Evolutionary conservation across 352 stramenopile species (phyloP).

Genomic region (Poterioochromonas sp.): DNA sequence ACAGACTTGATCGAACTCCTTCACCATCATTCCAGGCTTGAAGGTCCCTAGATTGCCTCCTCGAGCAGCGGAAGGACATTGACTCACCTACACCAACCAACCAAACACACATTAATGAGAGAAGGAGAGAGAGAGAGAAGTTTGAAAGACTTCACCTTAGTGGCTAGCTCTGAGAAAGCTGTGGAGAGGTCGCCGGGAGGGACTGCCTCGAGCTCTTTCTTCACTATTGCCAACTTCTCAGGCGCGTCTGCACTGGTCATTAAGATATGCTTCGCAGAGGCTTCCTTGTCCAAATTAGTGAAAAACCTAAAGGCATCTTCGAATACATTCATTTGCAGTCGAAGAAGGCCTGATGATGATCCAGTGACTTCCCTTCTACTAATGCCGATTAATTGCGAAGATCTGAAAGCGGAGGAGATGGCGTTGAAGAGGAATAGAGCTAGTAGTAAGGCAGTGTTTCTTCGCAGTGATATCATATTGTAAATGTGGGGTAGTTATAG

Average conservation of each 20-base stretch:
- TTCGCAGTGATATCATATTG: too few relatives aligned
- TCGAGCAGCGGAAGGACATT: slow-evolving; percentile 2
- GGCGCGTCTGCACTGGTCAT: background rate
- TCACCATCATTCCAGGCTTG: slow-evolving; percentile 32
- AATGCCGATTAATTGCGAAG: too few relatives aligned
- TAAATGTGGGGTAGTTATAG: too few relatives aligned
- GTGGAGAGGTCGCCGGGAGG: background rate
- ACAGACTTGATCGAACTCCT: slow-evolving; percentile 20
- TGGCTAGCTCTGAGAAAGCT: background rate
- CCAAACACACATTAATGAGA: background rate
- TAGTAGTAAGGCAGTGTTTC: too few relatives aligned
- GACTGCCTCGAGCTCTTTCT: background rate
- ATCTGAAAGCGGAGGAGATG: too few relatives aligned
- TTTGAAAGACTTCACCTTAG: background rate
- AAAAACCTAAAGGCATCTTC: background rate
- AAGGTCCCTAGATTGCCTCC: slow-evolving; percentile 31
- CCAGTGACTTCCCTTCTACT: too few relatives aligned
- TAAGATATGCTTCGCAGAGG: background rate
- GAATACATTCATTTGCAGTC: background rate
- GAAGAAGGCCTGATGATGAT: too few relatives aligned
- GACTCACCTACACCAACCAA: background rate
- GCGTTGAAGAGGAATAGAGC: too few relatives aligned
- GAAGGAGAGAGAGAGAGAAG: background rate
- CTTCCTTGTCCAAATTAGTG: background rate
- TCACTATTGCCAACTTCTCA: background rate